These are phyloP conservation scores for Morella rubra DNA, from an alignment of 306 rosid genomes.

Conservation along the genomic window DNA sequence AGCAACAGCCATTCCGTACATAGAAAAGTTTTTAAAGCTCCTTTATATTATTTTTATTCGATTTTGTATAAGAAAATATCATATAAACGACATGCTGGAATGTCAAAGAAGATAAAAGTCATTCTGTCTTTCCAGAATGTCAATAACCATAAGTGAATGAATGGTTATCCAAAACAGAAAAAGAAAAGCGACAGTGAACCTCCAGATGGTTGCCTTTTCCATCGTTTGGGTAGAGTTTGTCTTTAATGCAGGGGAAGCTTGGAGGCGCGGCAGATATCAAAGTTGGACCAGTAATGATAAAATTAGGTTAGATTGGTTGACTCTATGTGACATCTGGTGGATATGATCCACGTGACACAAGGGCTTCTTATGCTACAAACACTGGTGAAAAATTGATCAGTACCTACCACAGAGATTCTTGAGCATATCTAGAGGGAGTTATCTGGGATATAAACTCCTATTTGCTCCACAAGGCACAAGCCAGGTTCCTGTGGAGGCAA, in stretches of 20 bases:
- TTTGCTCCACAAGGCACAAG: too few relatives aligned
- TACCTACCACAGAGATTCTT: too few relatives aligned
- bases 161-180: background rate
- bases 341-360: background rate
- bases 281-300: background rate
- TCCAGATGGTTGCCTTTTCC: background rate
- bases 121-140: background rate
- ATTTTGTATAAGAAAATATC: too few relatives aligned
- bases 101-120: background rate
- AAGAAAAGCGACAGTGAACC: background rate
- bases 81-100: background rate
- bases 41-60: too few relatives aligned
- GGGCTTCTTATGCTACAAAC: background rate
- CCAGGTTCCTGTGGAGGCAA: too few relatives aligned
- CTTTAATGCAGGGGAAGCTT: background rate
- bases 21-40: too few relatives aligned
- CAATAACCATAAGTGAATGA: background rate
- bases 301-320: background rate
- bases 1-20: too few relatives aligned
- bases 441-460: too few relatives aligned
- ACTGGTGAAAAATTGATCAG: background rate
- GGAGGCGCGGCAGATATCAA: background rate
- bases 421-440: too few relatives aligned
- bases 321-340: background rate
- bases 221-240: background rate